Evolutionary conservation across 192 early-diverging fungal species (phyloP), one percentile per base, ranked within the genome.

Genomic region (Backusella luteola): DNA sequence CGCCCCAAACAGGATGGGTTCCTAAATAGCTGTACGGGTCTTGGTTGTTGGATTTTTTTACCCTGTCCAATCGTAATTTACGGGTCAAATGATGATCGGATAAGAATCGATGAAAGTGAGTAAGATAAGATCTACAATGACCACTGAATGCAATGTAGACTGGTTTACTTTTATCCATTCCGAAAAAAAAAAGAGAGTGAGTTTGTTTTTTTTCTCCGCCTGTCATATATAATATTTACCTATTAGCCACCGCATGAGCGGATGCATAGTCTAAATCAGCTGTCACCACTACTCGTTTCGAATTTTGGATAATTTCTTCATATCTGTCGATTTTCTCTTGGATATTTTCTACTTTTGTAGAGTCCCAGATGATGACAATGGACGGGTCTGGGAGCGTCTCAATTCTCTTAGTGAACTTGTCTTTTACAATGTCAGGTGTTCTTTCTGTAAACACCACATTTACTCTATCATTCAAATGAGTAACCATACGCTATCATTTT

Each of bases 1-100:
- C 66, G 2, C 41, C 80, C 67, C 67, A 81, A 34, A 69, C 67
- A 38, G 52, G 36, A 75, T 77, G 76, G 15, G 71, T 32, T n/a
- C 80, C 80, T 29, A 81, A 36, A 67, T 81, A 81, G 26, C 80
- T 81, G 46, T 71, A 81, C 38, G 74, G 73, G 75, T 79, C 72
- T 19, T 63, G 32, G 11, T 2, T 34, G 3, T 42, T 44, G 70
- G 36, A 35, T 23, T 42, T n/a, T 0, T 75, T 71, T 19, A 21
- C 52, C 39, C 80, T 73, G 21, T 81, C 74, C 6, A 81, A 23
- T 36, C 80, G 17, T 34, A 81, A 71, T 72, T 78, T 77, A 35
- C 80, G 68, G 44, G 80, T 78, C 69, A 81, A 38, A 29, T 72
- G 73, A 19, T 29, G 3, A 7, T 81, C 76, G 17, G 69, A 38